Base-by-base conservation (phyloP, 2,329 filamentous ascomycete species). In the Pezicula carpinea region DNA sequence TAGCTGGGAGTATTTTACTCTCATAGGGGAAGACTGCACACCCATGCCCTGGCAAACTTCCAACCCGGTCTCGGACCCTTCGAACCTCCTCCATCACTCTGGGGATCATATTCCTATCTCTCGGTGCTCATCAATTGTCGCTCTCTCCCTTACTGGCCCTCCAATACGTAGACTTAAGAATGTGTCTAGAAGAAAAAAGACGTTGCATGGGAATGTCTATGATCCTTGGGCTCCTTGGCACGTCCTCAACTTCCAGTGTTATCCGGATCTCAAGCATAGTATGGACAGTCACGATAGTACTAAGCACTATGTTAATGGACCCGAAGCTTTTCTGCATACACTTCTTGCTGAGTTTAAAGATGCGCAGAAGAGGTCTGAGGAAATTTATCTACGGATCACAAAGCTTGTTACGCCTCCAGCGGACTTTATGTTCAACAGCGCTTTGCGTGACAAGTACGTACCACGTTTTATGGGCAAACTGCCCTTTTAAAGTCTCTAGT, bases 1-100 rank as follows among this genome's bases (percentile, higher is more conserved):
- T 59, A 76, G 72, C 35, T 82, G 84, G 59, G 82, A 83, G 54
- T 84, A 83, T 59, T 83, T 81, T 57, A 83, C 80, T 5, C 69
- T 82, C 6, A 72, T 83, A 11, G 75, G 73, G 2, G 69, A 76
- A 4, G 73, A 72, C 4, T 72, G 79, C 34, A 68, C 71, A 26
- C 80, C 81, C 0, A 76, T 80, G 56, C 68, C 75, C 5, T 84
- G 80, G 79, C 81, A 84, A 57, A 65, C 69, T 17, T 73, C 74
- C 32, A 79, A 82, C 29, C 29, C n/a, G 19, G 17, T 48, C n/a
- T 40, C 53, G 23, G 51, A 48, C 19, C 22, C 53, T 70, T 68
- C 36, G 62, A 68, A n/a, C 62, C 69, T 15, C 3, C 0, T 55
- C 64, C 29, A 60, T 71, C 56, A 61, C 64, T 44, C 57, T 14